Evolutionary conservation across 2,329 filamentous ascomycete species (phyloP), one percentile per base, ranked within the genome.

Genomic region (Fusarium sulawesiense): DNA sequence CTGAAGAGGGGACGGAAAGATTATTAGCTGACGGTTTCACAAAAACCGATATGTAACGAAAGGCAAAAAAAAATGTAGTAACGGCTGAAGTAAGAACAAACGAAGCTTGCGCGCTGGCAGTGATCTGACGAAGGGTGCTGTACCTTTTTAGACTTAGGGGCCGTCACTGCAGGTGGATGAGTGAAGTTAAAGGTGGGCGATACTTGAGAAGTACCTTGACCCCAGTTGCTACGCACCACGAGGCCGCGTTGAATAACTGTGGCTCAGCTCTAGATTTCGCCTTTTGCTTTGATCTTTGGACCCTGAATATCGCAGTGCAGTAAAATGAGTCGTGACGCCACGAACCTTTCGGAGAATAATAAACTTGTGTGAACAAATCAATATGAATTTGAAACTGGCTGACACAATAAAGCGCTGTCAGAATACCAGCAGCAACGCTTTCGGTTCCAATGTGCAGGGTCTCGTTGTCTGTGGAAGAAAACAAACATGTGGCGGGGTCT

Each of bases 171-270:
- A 41, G 34, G n/a, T 71, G 51, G 57, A 71, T 60, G 64, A 53
- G 45, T 61, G 61, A 66, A 56, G 57, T 66, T 60, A 44, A 47
- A 45, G 42, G 53, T 48, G 46, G 42, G 41, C 32, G 51, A 46
- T 61, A 71, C 68, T 69, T 53, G 29, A 20, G 45, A 34, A 34
- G 67, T 66, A 58, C 68, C 46, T 62, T 47, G 61, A 66, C 60
- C 51, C 54, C 58, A 54, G 66, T 64, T 37, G 34, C 34, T n/a
- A 7, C 58, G 58, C 57, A 54, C 46, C 41, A 54, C 37, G 42
- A 51, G 66, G 73, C 73, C 72, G 72, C 73, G 73, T 73, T 57
- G 44, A 62, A 62, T 34, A 49, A 49, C 46, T 60, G 76, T 77
- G 74, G 74, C 75, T 76, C 71, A 76, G 74, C 66, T 62, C 56